Evolutionary conservation across 2,329 filamentous ascomycete genomes (phyloP), one percentile per base, ranked within the genome.

Genomic region (Colletotrichum sp.): DNA sequence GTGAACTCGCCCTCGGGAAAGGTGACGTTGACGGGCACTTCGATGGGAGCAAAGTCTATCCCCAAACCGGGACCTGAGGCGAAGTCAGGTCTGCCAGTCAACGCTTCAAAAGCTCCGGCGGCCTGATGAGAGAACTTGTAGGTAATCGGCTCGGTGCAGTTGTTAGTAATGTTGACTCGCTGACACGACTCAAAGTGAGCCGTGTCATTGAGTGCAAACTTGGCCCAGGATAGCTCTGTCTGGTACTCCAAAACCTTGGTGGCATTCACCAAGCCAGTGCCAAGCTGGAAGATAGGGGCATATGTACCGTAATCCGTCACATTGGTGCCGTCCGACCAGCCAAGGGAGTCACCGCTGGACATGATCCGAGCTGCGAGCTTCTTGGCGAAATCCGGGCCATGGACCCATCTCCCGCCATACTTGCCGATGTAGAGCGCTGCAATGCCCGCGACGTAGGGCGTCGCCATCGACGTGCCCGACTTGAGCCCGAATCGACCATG

Each of bases 381-480:
- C 63, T 79, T 79, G 32, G 78, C 81, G 8, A 80, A 79, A 3
- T 73, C 79, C 34, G 79, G 72, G 4, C 87, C 87, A 71, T 87
- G 82, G 1, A 81, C 74, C 68, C 81, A 80, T 19, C 86, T 84
- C 2, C 87, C 86, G 3, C 87, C 87, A 68, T 85, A 80, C 28
- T 85, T 79, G 9, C 85, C 82, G 59, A 88, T 83, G 76, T 86
- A 88, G 30, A 89, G 80, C 8, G 87, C 87, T 5, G 86, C 87
- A n/a, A 89, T 82, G 16, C 88, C 90, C 48, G 89, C 88, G 28
- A 90, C 83, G 73, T 90, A 90, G 1, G 90, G 90, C 7, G 87
- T 87, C 1, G 90, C 87, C 90, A 92, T 91, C 1, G 88, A 91
- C 0, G 90, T 91, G 60, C 90, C 90, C 60, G 85, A 88, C 70